These are phyloP conservation scores for Hypomyces rosellus DNA, from an alignment of 2,329 filamentous ascomycete genomes.

Conservation along the genomic window DNA sequence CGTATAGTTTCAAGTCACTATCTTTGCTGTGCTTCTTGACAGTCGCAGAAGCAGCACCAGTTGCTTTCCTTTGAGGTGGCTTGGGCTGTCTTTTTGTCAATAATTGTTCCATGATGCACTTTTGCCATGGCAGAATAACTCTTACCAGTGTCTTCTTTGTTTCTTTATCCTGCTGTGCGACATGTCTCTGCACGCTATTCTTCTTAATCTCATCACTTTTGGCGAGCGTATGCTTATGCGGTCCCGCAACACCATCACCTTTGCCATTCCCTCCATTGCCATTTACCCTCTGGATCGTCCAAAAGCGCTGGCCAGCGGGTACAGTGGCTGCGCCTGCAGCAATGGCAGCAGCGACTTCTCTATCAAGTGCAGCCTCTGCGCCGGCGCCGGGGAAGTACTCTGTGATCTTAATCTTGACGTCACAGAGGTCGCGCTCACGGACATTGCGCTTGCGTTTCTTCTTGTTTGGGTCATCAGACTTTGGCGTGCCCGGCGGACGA, in stretches of 20 bases:
- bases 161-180: slow-evolving; percentile 59
- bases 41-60: slow-evolving; percentile 63
- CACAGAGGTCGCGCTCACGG: slow-evolving; percentile 72
- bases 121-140: neutral
- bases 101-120: neutral
- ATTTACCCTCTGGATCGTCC: slow-evolving; percentile 72
- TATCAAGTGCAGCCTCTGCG: slow-evolving; percentile 20
- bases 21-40: slow-evolving; percentile 65
- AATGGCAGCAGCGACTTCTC: slow-evolving; percentile 17
- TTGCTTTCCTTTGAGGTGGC: slow-evolving; percentile 64
- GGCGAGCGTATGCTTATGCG: slow-evolving; percentile 67
- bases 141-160: slow-evolving; percentile 45
- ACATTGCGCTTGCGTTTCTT: slow-evolving; percentile 74
- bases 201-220: slow-evolving; percentile 77
- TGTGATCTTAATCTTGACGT: slow-evolving; percentile 82
- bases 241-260: slow-evolving; percentile 60
- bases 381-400: slow-evolving; percentile 61
- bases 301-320: slow-evolving; percentile 50
- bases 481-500: slow-evolving; percentile 69
- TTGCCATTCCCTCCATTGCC: slow-evolving; percentile 69
- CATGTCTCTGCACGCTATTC: slow-evolving; percentile 64
- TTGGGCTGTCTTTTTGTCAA: slow-evolving; percentile 41
- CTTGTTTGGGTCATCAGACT: slow-evolving; percentile 72
- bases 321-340: slow-evolving; percentile 10
- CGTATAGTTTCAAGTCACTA: slow-evolving; percentile 68